Percentiles rank a stretch among this genome's conserved stretches.
Evolutionary conservation across 257 asterid genomes (phyloP).

Genomic region (Nicotiana attenuata): DNA sequence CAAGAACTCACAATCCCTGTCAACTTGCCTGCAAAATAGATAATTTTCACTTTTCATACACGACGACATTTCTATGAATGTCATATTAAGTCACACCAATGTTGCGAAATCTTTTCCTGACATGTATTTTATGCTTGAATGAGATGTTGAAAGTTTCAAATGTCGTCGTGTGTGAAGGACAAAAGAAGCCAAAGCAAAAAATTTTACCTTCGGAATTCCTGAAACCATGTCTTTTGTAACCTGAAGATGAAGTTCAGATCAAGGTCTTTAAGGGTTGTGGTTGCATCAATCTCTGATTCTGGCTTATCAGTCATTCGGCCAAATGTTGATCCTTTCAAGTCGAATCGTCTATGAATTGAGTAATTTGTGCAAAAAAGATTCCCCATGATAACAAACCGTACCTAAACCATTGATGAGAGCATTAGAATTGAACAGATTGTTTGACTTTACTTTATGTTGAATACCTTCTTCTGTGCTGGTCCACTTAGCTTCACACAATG

Average conservation of each 20-base stretch:
- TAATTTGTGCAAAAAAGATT: conserved; percentile 75
- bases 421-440: not conserved
- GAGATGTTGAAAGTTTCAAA: not conserved
- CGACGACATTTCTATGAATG: not conserved
- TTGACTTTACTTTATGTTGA: too few relatives aligned
- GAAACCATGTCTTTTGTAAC: conserved; percentile 79
- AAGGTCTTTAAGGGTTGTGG: conserved; percentile 86
- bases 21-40: conserved; percentile 33
- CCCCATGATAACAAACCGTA: conserved; percentile 86
- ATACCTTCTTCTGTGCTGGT: conserved; percentile 66
- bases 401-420: conserved; percentile 34
- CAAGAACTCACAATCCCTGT: conserved; percentile 37
- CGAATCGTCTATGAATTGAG: conserved; percentile 67
- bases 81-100: not conserved
- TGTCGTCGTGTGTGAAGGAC: not conserved
- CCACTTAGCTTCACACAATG: conserved; percentile 66
- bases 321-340: conserved; percentile 90
- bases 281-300: conserved; percentile 78
- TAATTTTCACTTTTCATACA: not conserved
- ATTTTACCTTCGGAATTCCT: conserved; percentile 67
- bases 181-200: not conserved
- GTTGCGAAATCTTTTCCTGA: not conserved
- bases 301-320: conserved; percentile 88
- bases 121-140: not conserved
- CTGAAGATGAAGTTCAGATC: conserved; percentile 81